A percentile compares a stretch with the other conserved stretches of the same genome.
Conservation (phyloP, 177 flowering plant genomes). For the Vitis hybrid region DNA sequence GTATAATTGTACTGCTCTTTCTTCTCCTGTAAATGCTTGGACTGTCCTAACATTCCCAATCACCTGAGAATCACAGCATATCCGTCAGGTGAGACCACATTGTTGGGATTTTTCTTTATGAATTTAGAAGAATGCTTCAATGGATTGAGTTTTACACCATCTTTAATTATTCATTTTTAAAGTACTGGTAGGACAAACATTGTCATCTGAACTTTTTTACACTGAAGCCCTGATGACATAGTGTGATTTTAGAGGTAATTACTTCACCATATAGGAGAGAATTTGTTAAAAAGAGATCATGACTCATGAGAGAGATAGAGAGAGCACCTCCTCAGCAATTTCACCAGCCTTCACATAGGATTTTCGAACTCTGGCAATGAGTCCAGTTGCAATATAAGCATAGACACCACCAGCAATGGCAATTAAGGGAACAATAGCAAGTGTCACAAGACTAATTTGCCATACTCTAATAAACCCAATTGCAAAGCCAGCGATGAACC, state of each 20-base stretch:
- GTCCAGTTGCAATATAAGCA: slow-evolving; percentile 78
- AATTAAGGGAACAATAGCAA: slow-evolving; percentile 84
- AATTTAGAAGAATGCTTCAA: too few species aligned
- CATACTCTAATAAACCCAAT: slow-evolving; percentile 87
- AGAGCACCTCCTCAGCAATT: slow-evolving; percentile 85
- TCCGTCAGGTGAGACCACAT: background rate
- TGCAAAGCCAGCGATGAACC: slow-evolving; percentile 75
- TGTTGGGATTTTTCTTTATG: too few species aligned
- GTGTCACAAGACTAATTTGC: slow-evolving; percentile 88
- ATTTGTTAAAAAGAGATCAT: too few species aligned
- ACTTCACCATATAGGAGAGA: too few species aligned
- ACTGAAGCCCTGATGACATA: too few species aligned
- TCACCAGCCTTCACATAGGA: slow-evolving; percentile 91
- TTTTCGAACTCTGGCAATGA: slow-evolving; percentile 74
- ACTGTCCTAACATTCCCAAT: slow-evolving; percentile 90
- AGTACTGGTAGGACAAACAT: too few species aligned
- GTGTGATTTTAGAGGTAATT: too few species aligned
- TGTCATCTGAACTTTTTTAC: too few species aligned
- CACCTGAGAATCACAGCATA: slow-evolving; percentile 41
- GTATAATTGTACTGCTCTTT: slow-evolving; percentile 69
- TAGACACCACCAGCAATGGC: slow-evolving; percentile 90
- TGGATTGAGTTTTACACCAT: too few species aligned
- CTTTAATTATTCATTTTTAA: too few species aligned
- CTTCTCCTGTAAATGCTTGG: slow-evolving; percentile 94
- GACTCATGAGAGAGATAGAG: background rate